Evolutionary conservation across 148 eudicot species (phyloP), one percentile per base, ranked within the genome.

Genomic region (Pouteria glomerata): DNA sequence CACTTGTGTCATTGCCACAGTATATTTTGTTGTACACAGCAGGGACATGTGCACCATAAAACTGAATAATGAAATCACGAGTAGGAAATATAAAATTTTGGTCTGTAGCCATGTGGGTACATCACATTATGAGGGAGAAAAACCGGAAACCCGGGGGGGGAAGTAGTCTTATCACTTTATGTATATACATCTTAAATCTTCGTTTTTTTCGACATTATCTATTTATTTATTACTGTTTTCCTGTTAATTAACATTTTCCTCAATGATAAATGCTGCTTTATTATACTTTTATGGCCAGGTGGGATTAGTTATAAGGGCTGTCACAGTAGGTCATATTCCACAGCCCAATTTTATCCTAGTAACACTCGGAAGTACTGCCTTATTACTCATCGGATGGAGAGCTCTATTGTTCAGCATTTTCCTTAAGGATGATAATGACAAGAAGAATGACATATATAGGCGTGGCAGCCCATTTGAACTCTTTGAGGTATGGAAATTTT

Each of bases 281-380:
- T 58, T 19, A 35, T 45, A 30, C 26, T 61, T 18, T 56, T 51
- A 29, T 80, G 72, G 59, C 69, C 84, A 92, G 97, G 64, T 86
- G 70, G 97, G 93, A 44, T 30, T 93, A 34, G 74, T 77, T 19
- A 84, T 93, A 78, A 85, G 96, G 60, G 81, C 86, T 29, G 30
- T 71, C 53, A 71, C 84, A 19, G 62, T 85, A 8, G 89, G 92
- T 29, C 94, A 85, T 66, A 63, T 85, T 39, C 98, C 94, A 62
- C 90, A 89, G 2, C 70, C 81, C 50, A 84, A 72, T 77, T 93
- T 93, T 44, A 77, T 86, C 18, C 71, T 85, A 70, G 94, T 90
- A 12, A 84, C 94, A n/a, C 77, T 93, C 85, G 98, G 98, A 61
- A 93, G 92, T 78, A 90, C 96, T 33, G 93, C 89, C 61, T 79